Evolutionary conservation across 352 stramenopile genomes (phyloP).

Genomic region (Peronospora destructor): DNA sequence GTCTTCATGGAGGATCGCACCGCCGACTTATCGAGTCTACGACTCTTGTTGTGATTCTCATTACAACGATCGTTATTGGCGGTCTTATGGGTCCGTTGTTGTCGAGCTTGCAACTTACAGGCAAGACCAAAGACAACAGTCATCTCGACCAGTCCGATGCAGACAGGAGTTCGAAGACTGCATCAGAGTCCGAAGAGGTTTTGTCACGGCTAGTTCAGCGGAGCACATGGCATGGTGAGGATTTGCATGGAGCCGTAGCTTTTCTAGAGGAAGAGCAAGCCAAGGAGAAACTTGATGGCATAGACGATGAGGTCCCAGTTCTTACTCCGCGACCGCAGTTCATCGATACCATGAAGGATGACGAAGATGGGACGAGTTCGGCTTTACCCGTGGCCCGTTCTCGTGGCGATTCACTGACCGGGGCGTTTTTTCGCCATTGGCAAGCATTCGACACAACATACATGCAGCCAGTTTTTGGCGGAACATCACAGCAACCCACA

Average conservation of each 20-base stretch:
- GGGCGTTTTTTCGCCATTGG: slow-evolving; percentile 70
- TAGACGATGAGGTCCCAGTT: slow-evolving; percentile 31
- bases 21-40: slow-evolving; percentile 80
- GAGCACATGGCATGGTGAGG: slow-evolving; percentile 46
- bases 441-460: slow-evolving; percentile 70
- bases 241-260: slow-evolving; percentile 19
- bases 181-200: slow-evolving; percentile 27
- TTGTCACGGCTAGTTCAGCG: slow-evolving; percentile 26
- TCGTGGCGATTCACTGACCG: slow-evolving; percentile 43
- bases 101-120: slow-evolving; percentile 36
- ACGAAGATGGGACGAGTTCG: slow-evolving; percentile 31
- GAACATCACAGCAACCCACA: slow-evolving; percentile 31
- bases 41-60: slow-evolving; percentile 82
- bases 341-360: slow-evolving; percentile 47
- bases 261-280: slow-evolving; percentile 29
- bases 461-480: slow-evolving; percentile 79
- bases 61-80: slow-evolving; percentile 78
- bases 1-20: slow-evolving; percentile 55
- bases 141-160: slow-evolving; percentile 34
- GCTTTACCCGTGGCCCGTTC: slow-evolving; percentile 16
- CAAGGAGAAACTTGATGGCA: slow-evolving; percentile 22
- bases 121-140: slow-evolving; percentile 33
- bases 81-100: slow-evolving; percentile 70
- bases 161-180: slow-evolving; percentile 32
- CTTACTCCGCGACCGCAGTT: slow-evolving; percentile 68